phyloP scores from a whole-genome alignment of 371 early-diverging fungal genomes.

The Fennellomyces sp. region DNA sequence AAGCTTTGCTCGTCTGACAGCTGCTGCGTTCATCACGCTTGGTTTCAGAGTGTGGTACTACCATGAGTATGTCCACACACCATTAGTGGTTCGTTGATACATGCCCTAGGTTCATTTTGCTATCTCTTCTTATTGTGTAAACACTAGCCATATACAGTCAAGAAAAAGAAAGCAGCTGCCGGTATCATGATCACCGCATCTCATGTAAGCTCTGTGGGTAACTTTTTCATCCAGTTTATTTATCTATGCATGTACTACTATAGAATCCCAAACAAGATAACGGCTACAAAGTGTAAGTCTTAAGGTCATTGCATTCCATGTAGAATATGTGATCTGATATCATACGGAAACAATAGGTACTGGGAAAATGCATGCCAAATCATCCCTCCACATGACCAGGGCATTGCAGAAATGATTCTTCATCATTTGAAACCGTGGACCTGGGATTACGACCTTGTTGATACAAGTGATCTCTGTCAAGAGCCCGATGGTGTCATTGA shows the following conservation, averaged over 20 bases:
- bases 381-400: constrained; percentile 86
- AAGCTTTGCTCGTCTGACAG: constrained; percentile 85
- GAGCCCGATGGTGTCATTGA: constrained; percentile 67
- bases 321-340: too few relatives aligned
- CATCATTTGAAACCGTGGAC: constrained; percentile 75
- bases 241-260: not conserved
- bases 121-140: not conserved
- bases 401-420: constrained; percentile 77
- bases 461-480: constrained; percentile 41
- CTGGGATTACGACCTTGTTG: constrained; percentile 75
- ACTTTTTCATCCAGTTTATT: not conserved
- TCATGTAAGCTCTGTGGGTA: constrained; percentile 57
- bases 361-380: constrained; percentile 95
- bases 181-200: constrained; percentile 99
- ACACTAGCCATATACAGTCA: constrained; percentile 79
- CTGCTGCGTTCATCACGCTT: constrained; percentile 79
- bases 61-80: constrained; percentile 81
- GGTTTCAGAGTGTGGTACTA: constrained; percentile 88
- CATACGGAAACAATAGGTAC: constrained; percentile 52
- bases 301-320: not conserved
- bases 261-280: constrained; percentile 97
- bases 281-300: constrained; percentile 92
- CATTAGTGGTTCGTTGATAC: constrained; percentile 67
- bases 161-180: constrained; percentile 73
- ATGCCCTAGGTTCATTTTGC: not conserved